Evolutionary conservation across 1,284 basidiomycete species (phyloP).

Genomic region (Vanrija sp.): DNA sequence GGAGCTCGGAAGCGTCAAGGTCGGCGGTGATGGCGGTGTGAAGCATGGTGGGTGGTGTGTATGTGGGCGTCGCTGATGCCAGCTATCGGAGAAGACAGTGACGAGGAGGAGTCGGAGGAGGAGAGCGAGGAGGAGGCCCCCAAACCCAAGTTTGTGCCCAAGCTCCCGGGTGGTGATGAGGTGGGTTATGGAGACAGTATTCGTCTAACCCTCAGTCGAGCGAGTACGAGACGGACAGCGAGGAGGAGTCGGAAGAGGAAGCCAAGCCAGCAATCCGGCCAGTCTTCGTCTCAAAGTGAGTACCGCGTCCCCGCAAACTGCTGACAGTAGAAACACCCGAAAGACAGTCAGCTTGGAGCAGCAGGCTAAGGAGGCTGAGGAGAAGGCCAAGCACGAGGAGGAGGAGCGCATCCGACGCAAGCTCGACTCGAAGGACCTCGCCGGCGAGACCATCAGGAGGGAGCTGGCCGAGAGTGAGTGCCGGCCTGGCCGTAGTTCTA

Average conservation of each 20-base stretch:
- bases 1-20: constrained; percentile 37
- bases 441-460: constrained; percentile 47
- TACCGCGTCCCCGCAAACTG: neutral
- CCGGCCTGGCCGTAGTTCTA: no score
- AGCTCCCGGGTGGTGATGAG: constrained; percentile 16
- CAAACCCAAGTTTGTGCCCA: constrained; percentile 21
- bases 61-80: neutral
- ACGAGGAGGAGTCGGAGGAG: constrained; percentile 25
- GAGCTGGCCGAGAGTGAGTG: constrained; percentile 46
- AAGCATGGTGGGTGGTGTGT: constrained; percentile 20
- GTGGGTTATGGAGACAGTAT: neutral
- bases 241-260: constrained; percentile 43
- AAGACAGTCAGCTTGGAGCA: constrained; percentile 37
- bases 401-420: constrained; percentile 42
- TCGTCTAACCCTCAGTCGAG: constrained; percentile 30
- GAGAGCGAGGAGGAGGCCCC: constrained; percentile 31
- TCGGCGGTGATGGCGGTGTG: constrained; percentile 33
- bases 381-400: constrained; percentile 33
- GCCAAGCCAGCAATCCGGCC: constrained; percentile 47
- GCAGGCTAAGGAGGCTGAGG: constrained; percentile 39
- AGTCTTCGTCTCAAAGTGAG: constrained; percentile 46
- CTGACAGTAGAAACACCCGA: constrained; percentile 31
- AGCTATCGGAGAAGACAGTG: constrained; percentile 17
- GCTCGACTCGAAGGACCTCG: constrained; percentile 43
- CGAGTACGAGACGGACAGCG: constrained; percentile 49